Base-by-base conservation (phyloP, 2,329 filamentous ascomycete genomes). In the Aulographum hederae region DNA sequence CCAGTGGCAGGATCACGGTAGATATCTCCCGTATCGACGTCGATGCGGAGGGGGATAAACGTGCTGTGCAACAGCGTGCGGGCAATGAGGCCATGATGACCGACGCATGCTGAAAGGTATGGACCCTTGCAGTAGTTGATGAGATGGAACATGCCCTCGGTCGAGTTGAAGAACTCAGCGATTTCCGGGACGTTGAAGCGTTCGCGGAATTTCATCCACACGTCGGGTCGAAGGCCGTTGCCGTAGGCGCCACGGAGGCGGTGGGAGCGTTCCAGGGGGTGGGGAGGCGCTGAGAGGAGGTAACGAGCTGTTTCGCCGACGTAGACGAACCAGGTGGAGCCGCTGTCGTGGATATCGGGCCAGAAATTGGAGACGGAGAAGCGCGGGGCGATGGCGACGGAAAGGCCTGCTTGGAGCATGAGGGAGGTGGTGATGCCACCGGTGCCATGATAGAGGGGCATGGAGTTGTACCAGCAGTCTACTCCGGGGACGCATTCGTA, bases 161-260 rank as follows among this genome's bases (percentile, higher is more conserved):
- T 18, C 8, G 13, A 11, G 10, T 17, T 17, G 17, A 14, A 31
- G 17, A 14, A 31, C 17, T 31, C 29, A 5, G 10, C 17, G 14
- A 31, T 31, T 17, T 17, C n/a, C 8, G 29, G 29, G 10, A 31
- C 29, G 19, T 17, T 17, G 17, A 31, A 31, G n/a, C 29, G 29
- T 8, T 31, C 17, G 5, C 17, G 29, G 29, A 31, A 31, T 16
- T 17, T 17, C 19, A 11, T 5, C 29, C 29, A 31, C 19, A 17
- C 17, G 17, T n/a, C 17, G 17, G 29, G 29, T 8, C 17, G 15
- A 8, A 31, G 8, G 11, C 29, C 29, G 13, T 14, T n/a, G 10
- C 29, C 29, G 16, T 18, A 31, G 5, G 17, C 17, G 8, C n/a
- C 17, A 8, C 17, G 11, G 10, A 31, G 16, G 5, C 17, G 11